Base-by-base conservation (phyloP, 257 asterid species). In the Sherardia arvensis region DNA sequence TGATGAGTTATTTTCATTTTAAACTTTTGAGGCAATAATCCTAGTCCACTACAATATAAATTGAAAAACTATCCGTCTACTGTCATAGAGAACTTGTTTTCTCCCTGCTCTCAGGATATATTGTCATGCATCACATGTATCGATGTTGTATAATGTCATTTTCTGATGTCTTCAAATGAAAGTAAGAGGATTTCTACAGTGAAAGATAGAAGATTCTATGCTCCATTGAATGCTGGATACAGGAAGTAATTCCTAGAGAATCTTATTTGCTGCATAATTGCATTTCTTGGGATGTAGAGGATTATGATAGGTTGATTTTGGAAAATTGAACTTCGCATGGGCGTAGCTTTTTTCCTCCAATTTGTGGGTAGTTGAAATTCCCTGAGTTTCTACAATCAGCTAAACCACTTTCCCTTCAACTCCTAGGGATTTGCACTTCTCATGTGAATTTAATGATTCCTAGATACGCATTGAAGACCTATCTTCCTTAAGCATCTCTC, bases 1-100 rank as follows among this genome's bases (percentile, higher is more conserved):
- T 89, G 73, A 79, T 64, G 59, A 27, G 28, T 69, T 27, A 51
- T 53, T 73, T 59, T 61, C 51, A 40, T 61, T 40, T 62, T 57
- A 59, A 14, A 30, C 17, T 34, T 29, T 21, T 22, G 22, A 29
- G 36, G 65, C 20, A 6, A 14, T 11, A 20, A 54, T 26, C 1
- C 20, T 43, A 27, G 3, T 10, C 22, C 18, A 25, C 8, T 25
- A 14, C 10, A 17, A 28, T 17, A 38, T n/a, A 22, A 20, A 62
- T 8, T 9, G 25, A 27, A 23, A 40, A 28, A 40, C 32, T 28
- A 40, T n/a, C 27, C 33, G 43, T 61, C 57, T 48, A 40, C 33
- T 4, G 49, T 10, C 34, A 17, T 23, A 62, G 17, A 54, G 23
- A 20, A 25, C 22, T 29, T 49, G 22, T 36, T 11, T 33, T 57